phyloP scores from a whole-genome alignment of 2,329 filamentous ascomycete genomes.

The Escovopsis sp. region DNA sequence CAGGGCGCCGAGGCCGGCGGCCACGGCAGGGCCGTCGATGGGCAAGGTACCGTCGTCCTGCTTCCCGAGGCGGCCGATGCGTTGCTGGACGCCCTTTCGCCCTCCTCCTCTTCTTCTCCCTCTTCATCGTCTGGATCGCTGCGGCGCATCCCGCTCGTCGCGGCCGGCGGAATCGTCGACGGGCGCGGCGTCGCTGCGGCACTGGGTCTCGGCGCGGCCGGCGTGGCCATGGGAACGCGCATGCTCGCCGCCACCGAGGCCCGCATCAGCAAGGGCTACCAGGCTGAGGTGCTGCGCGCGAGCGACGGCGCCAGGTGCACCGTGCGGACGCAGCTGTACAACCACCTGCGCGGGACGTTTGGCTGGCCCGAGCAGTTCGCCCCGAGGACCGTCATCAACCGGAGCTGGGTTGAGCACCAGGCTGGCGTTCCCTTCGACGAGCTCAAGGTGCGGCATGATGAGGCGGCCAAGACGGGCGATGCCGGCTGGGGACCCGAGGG shows the following conservation, averaged over 20 bases:
- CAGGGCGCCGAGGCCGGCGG: conserved; percentile 41
- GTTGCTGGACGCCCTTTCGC: conserved; percentile 10
- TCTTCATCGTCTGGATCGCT: too few relatives aligned
- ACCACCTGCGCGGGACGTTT: conserved; percentile 27
- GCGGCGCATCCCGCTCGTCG: conserved; percentile 28
- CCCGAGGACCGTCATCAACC: conserved; percentile 25
- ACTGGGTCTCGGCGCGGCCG: conserved; percentile 35
- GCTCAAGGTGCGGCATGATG: conserved; percentile 27
- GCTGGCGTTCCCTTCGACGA: conserved; percentile 27
- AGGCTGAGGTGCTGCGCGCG: conserved; percentile 26
- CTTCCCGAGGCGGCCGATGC: conserved; percentile 35
- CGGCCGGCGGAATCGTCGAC: conserved; percentile 38
- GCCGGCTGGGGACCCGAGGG: conserved; percentile 32
- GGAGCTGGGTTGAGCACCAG: conserved; percentile 21
- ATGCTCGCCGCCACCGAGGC: conserved; percentile 37
- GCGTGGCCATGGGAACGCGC: conserved; percentile 47
- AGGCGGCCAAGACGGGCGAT: conserved; percentile 24
- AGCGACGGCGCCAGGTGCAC: conserved; percentile 24
- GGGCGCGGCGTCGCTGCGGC: conserved; percentile 35
- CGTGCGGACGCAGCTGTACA: conserved; percentile 28
- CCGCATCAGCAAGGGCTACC: conserved; percentile 25
- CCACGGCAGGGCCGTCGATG: conserved; percentile 31
- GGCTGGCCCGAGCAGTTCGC: conserved; percentile 28
- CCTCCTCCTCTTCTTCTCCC: too few relatives aligned
- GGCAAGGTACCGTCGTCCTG: conserved; percentile 29